These are phyloP conservation scores for Candida neerlandica DNA, from an alignment of 1,139 yeast species.

Conservation along the genomic window DNA sequence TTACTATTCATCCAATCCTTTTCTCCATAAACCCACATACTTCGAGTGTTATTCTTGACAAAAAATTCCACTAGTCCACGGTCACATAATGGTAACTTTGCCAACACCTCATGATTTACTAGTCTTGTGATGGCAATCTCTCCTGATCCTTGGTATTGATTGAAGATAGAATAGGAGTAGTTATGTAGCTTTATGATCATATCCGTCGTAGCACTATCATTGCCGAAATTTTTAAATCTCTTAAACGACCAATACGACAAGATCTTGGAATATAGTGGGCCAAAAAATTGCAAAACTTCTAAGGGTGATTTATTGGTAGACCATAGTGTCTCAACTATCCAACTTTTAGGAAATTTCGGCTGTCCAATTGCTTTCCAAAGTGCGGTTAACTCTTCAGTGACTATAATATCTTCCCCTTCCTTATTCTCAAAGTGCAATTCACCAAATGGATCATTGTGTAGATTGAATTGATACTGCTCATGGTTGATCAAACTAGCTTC, in stretches of 20 bases:
- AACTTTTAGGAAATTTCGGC: conserved; percentile 43
- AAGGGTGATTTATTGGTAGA: conserved; percentile 44
- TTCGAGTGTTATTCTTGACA: conserved; percentile 25
- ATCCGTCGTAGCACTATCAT: conserved; percentile 15
- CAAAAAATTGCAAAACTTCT: conserved; percentile 39
- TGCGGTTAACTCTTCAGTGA: conserved; percentile 29
- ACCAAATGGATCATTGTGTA: conserved; percentile 35
- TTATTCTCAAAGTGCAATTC: conserved; percentile 26
- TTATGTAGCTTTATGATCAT: conserved; percentile 42
- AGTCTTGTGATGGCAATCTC: conserved; percentile 48
- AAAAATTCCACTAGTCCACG: conserved; percentile 40
- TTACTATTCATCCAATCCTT: conserved; percentile 49
- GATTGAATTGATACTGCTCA: conserved; percentile 34
- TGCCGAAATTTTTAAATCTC: conserved; percentile 36
- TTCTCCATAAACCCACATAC: conserved; percentile 46
- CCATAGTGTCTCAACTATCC: conserved; percentile 40
- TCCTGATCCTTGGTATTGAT: conserved; percentile 49
- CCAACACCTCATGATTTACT: conserved; percentile 43
- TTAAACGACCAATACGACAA: conserved; percentile 48
- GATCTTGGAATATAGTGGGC: conserved; percentile 45
- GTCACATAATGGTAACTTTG: conserved; percentile 45
- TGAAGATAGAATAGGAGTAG: conserved; percentile 47
- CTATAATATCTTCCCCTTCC: conserved; percentile 22
- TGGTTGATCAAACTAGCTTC: conserved; percentile 37
- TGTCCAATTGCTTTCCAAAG: conserved; percentile 40